phyloP scores from a whole-genome alignment of 305 asterid genomes.

The Fraxinus platypoda region DNA sequence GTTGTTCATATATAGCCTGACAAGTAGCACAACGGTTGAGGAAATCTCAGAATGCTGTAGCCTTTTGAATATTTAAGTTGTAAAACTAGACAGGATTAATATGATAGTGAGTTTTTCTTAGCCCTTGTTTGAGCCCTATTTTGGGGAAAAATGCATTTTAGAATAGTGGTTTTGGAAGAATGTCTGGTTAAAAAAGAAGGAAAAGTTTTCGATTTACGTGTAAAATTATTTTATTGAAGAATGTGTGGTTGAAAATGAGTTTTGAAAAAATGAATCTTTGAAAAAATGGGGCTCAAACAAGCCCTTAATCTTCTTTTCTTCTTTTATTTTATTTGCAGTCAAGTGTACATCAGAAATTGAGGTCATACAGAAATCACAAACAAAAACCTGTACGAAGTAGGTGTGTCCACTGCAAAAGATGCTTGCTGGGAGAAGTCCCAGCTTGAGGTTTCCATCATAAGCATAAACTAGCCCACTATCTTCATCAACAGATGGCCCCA shows the following conservation, averaged over 20 bases:
- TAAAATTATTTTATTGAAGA: too few species aligned
- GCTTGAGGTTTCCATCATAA: conserved; percentile 90
- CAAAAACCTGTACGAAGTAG: conserved; percentile 85
- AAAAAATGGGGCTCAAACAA: too few species aligned
- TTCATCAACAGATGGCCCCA: conserved; percentile 95
- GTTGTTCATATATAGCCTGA: conserved; percentile 89
- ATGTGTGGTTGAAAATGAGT: too few species aligned
- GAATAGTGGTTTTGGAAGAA: too few species aligned
- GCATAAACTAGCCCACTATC: conserved; percentile 97
- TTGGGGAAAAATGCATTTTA: too few species aligned
- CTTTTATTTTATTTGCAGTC: conserved; percentile 6
- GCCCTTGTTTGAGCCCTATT: too few species aligned
- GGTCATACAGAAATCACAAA: conserved; percentile 13
- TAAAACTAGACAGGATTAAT: not conserved
- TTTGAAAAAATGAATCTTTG: too few species aligned
- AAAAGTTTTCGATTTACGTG: too few species aligned
- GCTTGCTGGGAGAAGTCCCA: conserved; percentile 96
- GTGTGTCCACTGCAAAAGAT: conserved; percentile 98
- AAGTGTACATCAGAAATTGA: not conserved
- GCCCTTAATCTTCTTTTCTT: not conserved
- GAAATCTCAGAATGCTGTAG: conserved; percentile 16
- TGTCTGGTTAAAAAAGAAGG: too few species aligned
- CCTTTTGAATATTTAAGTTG: conserved; percentile 1
- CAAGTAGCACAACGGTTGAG: conserved; percentile 20
- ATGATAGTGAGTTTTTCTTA: not conserved